Evolutionary conservation across 2,329 filamentous ascomycete genomes (phyloP).

Genomic region (Aspergillus sp.): DNA sequence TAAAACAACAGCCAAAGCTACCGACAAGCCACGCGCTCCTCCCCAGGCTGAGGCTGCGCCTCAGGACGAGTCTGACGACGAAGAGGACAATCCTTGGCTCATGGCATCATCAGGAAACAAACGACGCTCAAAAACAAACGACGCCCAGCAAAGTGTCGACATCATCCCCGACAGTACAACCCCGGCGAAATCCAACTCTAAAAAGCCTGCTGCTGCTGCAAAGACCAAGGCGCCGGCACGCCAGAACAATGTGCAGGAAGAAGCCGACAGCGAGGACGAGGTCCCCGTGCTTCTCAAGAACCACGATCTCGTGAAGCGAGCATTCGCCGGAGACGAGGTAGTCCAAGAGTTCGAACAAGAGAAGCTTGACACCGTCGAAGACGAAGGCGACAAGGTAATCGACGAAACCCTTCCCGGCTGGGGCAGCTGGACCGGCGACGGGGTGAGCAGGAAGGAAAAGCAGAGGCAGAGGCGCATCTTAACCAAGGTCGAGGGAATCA

Average conservation of each 20-base stretch:
- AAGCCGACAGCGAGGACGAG: constrained; percentile 41
- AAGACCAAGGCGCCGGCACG: constrained; percentile 22
- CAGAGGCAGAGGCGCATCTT: constrained; percentile 56
- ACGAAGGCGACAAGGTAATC: constrained; percentile 79
- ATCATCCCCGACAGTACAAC: constrained; percentile 29
- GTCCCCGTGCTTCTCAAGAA: constrained; percentile 49
- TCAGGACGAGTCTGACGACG: constrained; percentile 22
- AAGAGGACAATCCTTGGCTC: constrained; percentile 40
- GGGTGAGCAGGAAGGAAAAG: constrained; percentile 69
- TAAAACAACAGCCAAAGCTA: constrained; percentile 9
- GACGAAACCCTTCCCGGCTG: constrained; percentile 90
- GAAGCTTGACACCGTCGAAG: constrained; percentile 68
- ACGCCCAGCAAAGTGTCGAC: constrained; percentile 33
- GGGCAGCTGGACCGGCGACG: constrained; percentile 88
- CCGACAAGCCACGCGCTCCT: constrained; percentile 20
- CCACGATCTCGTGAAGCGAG: constrained; percentile 71
- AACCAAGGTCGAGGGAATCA: constrained; percentile 63
- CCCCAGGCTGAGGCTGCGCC: constrained; percentile 14
- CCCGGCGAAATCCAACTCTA: constrained; percentile 16
- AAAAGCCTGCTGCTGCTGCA: constrained; percentile 20
- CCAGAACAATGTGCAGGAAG: constrained; percentile 42
- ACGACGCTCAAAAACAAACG: constrained; percentile 26
- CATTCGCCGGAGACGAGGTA: constrained; percentile 86
- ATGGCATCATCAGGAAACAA: constrained; percentile 36
- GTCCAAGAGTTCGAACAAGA: constrained; percentile 77